Evolutionary conservation across 371 early-diverging fungal species (phyloP).

Genomic region (Mucor saturninus): DNA sequence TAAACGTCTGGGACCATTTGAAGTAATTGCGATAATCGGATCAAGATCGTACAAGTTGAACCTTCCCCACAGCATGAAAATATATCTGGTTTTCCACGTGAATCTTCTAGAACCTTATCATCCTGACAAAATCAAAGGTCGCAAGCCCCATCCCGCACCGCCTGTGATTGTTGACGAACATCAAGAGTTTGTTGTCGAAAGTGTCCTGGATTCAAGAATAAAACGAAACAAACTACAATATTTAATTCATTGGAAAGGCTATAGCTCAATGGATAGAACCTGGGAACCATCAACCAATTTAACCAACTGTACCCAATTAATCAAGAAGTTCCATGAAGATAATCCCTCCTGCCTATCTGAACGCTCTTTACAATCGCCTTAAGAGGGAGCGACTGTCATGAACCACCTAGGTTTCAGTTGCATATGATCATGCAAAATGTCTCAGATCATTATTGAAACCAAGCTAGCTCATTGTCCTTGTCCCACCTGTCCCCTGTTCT

Average conservation of each 20-base stretch:
- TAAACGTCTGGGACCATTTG: constrained; percentile 33
- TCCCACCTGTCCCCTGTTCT: no score
- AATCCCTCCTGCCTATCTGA: constrained; percentile 7
- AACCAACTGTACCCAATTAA: neutral
- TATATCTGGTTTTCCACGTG: constrained; percentile 14
- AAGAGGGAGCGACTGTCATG: constrained; percentile 11
- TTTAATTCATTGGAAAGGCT: constrained; percentile 14
- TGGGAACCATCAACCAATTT: constrained; percentile 22
- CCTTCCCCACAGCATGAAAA: constrained; percentile 20
- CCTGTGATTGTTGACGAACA: constrained; percentile 8
- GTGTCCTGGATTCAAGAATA: neutral
- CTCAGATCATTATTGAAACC: no score
- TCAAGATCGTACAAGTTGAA: constrained; percentile 28
- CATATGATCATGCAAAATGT: no score
- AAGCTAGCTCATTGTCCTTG: no score
- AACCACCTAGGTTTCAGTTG: neutral
- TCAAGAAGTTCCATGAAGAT: constrained; percentile 12
- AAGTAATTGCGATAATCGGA: constrained; percentile 23
- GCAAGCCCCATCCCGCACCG: neutral
- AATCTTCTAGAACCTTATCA: constrained; percentile 9
- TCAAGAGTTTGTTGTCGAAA: constrained; percentile 15
- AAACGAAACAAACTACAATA: constrained; percentile 3
- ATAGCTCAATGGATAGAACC: constrained; percentile 12
- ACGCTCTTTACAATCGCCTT: constrained; percentile 15
- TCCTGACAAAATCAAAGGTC: constrained; percentile 1